Conservation (phyloP, 169 alveolate species). For the Cryptosporidium andersoni region DNA sequence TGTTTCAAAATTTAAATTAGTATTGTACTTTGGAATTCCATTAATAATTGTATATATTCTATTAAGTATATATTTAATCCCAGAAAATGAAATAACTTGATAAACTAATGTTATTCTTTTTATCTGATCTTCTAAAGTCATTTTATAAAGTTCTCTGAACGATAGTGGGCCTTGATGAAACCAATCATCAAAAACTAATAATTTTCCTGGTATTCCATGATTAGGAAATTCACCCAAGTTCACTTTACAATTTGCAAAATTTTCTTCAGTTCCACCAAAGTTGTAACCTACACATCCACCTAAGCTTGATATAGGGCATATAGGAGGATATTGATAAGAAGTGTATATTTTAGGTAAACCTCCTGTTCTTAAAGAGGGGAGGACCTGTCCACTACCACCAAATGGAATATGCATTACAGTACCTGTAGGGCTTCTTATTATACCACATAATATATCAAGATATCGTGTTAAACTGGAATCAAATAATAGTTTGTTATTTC, state of each 20-base stretch:
- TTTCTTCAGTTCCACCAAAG: constrained; percentile 52
- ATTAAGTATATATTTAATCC: constrained; percentile 33
- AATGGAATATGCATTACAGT: constrained; percentile 50
- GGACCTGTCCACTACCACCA: constrained; percentile 67
- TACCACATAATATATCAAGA: constrained; percentile 44
- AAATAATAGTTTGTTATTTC: constrained; percentile 44
- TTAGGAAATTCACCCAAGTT: constrained; percentile 1
- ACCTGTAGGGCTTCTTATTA: constrained; percentile 1
- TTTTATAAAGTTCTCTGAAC: constrained; percentile 33
- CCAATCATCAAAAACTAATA: constrained; percentile 60
- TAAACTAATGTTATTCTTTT: constrained; percentile 60
- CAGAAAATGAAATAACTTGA: constrained; percentile 62
- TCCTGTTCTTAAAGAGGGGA: constrained; percentile 50
- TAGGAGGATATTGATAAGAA: constrained; percentile 67
- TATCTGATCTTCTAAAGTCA: constrained; percentile 46
- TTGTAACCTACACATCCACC: constrained; percentile 58
- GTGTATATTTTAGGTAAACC: constrained; percentile 69
- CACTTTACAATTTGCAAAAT: neutral
- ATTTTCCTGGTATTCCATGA: constrained; percentile 54
- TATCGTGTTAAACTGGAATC: constrained; percentile 5
- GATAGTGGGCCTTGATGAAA: constrained; percentile 46
- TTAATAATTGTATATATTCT: constrained; percentile 1
- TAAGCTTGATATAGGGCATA: constrained; percentile 52
- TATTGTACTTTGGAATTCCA: neutral
- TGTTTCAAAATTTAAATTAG: neutral